These are phyloP conservation scores for Puccinia triticina DNA, from an alignment of 1,284 basidiomycete species.

Conservation along the genomic window DNA sequence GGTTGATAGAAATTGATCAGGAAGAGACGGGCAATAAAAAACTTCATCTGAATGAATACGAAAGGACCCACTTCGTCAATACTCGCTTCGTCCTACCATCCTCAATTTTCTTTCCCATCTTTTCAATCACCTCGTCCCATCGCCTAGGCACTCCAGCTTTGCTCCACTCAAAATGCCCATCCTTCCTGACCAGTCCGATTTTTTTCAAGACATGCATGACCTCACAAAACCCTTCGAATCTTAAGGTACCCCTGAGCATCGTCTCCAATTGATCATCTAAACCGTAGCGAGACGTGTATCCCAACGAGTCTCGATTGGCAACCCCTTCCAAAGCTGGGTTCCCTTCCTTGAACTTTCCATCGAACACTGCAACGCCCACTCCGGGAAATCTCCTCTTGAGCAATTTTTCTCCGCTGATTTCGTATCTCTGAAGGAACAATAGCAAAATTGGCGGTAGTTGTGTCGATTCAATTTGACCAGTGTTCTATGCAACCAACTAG, in stretches of 20 bases:
- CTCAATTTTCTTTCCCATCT: constrained; percentile 55
- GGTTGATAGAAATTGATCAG: constrained; percentile 6
- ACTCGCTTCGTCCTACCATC: constrained; percentile 58
- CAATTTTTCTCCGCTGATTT: constrained; percentile 67
- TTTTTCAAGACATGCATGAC: constrained; percentile 75
- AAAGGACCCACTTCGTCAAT: constrained; percentile 56
- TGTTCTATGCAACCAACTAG: constrained; percentile 52
- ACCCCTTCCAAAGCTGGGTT: constrained; percentile 76
- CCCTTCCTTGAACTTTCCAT: constrained; percentile 60
- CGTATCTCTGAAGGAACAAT: constrained; percentile 62
- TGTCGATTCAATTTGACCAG: constrained; percentile 52
- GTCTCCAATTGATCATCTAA: constrained; percentile 67
- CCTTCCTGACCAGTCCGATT: constrained; percentile 69
- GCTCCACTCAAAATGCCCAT: not conserved
- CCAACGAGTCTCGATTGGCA: constrained; percentile 82
- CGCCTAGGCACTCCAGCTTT: constrained; percentile 47
- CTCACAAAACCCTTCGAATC: constrained; percentile 82
- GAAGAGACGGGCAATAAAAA: constrained; percentile 54
- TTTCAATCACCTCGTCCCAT: constrained; percentile 57
- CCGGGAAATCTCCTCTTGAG: constrained; percentile 68
- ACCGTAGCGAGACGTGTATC: constrained; percentile 75
- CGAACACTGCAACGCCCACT: constrained; percentile 67
- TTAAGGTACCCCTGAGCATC: constrained; percentile 80
- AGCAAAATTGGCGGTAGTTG: constrained; percentile 39
- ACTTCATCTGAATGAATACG: constrained; percentile 56